These are phyloP conservation scores for Ambispora gerdemannii DNA, from an alignment of 192 early-diverging fungal genomes.

Conservation along the genomic window DNA sequence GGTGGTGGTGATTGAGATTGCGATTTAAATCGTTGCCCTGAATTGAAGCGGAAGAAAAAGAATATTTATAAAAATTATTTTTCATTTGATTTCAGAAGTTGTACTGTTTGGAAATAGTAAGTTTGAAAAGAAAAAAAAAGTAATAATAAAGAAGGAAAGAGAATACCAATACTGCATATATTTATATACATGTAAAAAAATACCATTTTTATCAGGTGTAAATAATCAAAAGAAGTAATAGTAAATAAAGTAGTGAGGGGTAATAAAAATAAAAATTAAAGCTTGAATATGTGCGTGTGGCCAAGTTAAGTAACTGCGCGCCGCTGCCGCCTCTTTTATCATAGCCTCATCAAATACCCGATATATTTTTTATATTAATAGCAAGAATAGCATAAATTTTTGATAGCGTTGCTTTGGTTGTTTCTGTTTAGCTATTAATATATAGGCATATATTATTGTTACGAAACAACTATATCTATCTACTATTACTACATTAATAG, in stretches of 20 bases:
- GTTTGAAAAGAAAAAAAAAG: neutral
- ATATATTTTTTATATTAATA: too few relatives aligned
- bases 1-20: neutral
- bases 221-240: too few relatives aligned
- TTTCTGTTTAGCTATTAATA: too few relatives aligned
- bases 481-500: too few relatives aligned
- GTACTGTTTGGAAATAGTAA: neutral
- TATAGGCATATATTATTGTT: too few relatives aligned
- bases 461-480: too few relatives aligned
- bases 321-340: neutral
- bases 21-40: neutral
- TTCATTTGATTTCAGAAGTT: neutral
- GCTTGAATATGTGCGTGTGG: too few relatives aligned
- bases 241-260: too few relatives aligned
- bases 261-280: too few relatives aligned
- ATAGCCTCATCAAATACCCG: neutral
- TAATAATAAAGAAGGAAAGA: neutral
- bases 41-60: neutral
- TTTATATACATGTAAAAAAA: neutral
- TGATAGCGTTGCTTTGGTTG: too few relatives aligned
- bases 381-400: too few relatives aligned
- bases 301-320: neutral
- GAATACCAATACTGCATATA: neutral
- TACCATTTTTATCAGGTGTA: neutral
- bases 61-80: neutral